Evolutionary conservation across 2,329 filamentous ascomycete genomes (phyloP).

Genomic region (Cryphonectria parasitica): DNA sequence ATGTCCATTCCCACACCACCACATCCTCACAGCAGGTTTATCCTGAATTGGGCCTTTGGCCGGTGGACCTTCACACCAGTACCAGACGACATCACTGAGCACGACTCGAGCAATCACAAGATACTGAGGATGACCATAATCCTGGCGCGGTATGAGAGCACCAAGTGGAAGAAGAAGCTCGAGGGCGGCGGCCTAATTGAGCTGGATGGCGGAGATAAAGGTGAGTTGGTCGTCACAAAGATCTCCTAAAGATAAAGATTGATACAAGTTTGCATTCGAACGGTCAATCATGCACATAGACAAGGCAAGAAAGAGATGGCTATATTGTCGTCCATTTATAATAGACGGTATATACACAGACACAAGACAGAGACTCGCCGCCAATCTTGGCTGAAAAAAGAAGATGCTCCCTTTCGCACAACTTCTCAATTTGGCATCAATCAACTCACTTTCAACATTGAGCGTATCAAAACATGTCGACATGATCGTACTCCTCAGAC

Average conservation of each 20-base stretch:
- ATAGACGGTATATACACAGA: conserved; percentile 8
- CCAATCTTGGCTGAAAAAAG: neutral
- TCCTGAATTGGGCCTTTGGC: conserved; percentile 97
- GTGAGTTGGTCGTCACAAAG: conserved; percentile 56
- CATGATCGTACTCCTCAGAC: conserved; percentile 1
- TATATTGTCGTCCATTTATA: neutral
- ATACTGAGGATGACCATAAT: conserved; percentile 76
- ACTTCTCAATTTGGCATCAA: neutral
- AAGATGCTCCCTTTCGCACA: neutral
- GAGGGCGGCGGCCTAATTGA: conserved; percentile 60
- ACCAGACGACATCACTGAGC: conserved; percentile 47
- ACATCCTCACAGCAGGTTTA: conserved; percentile 62
- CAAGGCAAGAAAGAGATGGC: neutral
- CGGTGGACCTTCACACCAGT: conserved; percentile 85
- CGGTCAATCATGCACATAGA: conserved; percentile 9
- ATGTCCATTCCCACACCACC: conserved; percentile 39
- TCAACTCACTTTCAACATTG: too few relatives aligned
- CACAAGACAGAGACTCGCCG: neutral
- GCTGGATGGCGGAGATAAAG: conserved; percentile 49
- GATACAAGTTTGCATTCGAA: neutral
- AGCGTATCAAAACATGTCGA: neutral
- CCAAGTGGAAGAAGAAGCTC: conserved; percentile 76
- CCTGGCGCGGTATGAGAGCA: conserved; percentile 72
- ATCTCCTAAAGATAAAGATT: conserved; percentile 42
- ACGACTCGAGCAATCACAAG: conserved; percentile 58